Conservation (phyloP, 306 rosid genomes). For the Lathyrus tuberosus region DNA sequence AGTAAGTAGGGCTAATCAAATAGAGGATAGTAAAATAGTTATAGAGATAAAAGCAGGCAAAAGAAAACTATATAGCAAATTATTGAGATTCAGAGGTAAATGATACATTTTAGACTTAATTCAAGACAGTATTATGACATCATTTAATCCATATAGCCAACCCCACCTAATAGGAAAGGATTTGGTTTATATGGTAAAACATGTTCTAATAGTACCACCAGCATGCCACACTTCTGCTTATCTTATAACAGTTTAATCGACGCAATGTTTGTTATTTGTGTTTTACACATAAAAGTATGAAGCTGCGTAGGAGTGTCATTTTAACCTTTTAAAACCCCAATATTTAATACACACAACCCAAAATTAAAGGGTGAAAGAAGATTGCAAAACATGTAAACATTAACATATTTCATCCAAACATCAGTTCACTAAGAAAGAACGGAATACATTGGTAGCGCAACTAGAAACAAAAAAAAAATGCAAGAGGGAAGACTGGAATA, state of each 20-base stretch:
- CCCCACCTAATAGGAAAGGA: not conserved
- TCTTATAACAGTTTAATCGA: not conserved
- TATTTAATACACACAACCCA: constrained; percentile 17
- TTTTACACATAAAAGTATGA: constrained; percentile 19
- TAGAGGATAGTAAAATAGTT: not conserved
- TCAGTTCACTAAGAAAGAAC: constrained; percentile 20
- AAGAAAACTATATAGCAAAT: not conserved
- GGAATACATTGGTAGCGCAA: constrained; percentile 24
- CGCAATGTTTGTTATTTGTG: not conserved
- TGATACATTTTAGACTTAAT: not conserved
- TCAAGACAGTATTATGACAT: not conserved
- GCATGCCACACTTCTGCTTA: constrained; percentile 19
- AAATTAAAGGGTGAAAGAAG: constrained; percentile 34
- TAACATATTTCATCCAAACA: constrained; percentile 29
- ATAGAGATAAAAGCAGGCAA: not conserved
- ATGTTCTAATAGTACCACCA: constrained; percentile 26
- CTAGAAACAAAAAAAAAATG: constrained; percentile 28
- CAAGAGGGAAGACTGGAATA: constrained; percentile 33
- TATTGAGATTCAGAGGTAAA: constrained; percentile 1
- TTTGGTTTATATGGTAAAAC: not conserved
- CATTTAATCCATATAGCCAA: not conserved
- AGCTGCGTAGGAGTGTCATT: constrained; percentile 14
- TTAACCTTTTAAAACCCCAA: constrained; percentile 23
- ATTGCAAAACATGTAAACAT: constrained; percentile 20
- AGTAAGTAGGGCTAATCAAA: not conserved